Conservation (phyloP, 345 rosid genomes). For the Balakata baccata region DNA sequence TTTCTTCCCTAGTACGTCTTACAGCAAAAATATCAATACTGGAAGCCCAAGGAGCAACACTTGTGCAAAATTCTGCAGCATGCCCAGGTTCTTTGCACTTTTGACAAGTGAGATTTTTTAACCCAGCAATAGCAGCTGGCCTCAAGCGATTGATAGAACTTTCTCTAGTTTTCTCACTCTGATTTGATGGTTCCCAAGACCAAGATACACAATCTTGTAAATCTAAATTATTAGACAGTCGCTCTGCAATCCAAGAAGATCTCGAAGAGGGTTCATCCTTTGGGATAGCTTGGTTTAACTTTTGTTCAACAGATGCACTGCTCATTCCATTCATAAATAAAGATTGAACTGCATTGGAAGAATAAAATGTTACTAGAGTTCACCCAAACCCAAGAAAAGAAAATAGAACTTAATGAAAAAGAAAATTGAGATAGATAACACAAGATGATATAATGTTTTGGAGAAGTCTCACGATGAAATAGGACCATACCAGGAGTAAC, state of each 20-base stretch:
- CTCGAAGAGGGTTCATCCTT: constrained; percentile 63
- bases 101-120: constrained; percentile 46
- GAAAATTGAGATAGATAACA: not conserved
- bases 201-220: constrained; percentile 50
- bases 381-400: constrained; percentile 7
- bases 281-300: constrained; percentile 39
- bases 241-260: constrained; percentile 55
- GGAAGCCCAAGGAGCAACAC: constrained; percentile 37
- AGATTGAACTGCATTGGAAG: constrained; percentile 45
- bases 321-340: constrained; percentile 38
- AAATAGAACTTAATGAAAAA: not conserved
- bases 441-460: not conserved
- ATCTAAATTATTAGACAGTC: constrained; percentile 32
- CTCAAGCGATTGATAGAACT: constrained; percentile 41
- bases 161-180: constrained; percentile 58
- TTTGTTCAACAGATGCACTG: constrained; percentile 44
- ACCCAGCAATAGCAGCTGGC: constrained; percentile 37
- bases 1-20: constrained; percentile 48
- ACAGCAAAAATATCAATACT: constrained; percentile 46
- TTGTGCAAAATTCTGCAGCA: constrained; percentile 50
- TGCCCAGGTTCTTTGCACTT: constrained; percentile 61
- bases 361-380: constrained; percentile 9
- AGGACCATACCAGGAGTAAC: constrained; percentile 53
- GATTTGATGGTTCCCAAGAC: constrained; percentile 51
- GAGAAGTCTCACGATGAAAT: not conserved